Conservation (phyloP, 23 red algal species). For the Cyanidioschyzon merolae region DNA sequence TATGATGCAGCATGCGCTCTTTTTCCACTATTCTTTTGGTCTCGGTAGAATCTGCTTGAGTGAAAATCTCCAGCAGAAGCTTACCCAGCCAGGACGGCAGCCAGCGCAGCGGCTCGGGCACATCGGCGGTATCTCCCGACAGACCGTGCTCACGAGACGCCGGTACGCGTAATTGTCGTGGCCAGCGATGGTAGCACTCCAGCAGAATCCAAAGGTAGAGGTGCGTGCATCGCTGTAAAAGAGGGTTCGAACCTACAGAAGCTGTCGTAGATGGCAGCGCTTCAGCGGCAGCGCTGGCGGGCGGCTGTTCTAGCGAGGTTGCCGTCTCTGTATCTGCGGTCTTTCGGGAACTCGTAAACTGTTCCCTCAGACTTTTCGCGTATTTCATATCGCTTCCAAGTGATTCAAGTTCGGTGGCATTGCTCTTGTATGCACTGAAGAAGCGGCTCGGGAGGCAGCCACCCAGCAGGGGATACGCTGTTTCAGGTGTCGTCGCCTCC, state of each 20-base stretch:
- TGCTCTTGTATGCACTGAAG: neutral
- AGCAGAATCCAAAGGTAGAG: neutral
- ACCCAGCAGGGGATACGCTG: neutral
- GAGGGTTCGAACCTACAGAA: neutral
- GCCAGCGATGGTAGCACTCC: neutral
- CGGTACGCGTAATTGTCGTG: neutral
- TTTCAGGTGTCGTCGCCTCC: neutral
- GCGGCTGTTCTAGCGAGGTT: neutral
- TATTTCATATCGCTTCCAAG: neutral
- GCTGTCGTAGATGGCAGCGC: too few relatives aligned
- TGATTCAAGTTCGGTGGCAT: neutral
- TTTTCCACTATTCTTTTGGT: neutral
- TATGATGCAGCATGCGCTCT: conserved; percentile 8
- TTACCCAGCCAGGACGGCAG: neutral
- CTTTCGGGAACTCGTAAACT: too few relatives aligned
- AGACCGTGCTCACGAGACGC: neutral
- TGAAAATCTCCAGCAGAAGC: neutral
- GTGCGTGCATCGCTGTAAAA: neutral
- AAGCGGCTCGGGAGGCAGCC: neutral
- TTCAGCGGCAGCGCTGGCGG: neutral
- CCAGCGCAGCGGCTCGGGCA: neutral
- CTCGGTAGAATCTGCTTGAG: neutral
- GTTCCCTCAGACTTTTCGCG: neutral
- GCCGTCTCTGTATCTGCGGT: neutral
- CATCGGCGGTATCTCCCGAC: neutral